These are phyloP conservation scores for Pulicaria dysenterica DNA, from an alignment of 129 eudicot genomes.

Conservation along the genomic window DNA sequence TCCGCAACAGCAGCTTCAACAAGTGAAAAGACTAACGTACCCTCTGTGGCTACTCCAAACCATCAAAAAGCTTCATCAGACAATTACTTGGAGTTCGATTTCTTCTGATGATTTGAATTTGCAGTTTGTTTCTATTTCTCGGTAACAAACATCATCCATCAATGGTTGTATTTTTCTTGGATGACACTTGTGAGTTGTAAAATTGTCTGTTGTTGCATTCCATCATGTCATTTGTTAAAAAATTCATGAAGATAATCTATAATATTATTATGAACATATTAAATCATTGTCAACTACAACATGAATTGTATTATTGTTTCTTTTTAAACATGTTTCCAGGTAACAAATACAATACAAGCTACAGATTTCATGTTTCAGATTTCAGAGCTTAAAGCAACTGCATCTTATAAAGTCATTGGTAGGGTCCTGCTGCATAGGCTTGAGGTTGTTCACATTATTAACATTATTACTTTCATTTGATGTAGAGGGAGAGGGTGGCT, in stretches of 20 bases:
- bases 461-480: neutral
- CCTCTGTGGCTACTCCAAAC: slow-evolving; percentile 39
- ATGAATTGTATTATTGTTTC: slow-evolving; percentile 9
- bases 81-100: slow-evolving; percentile 71
- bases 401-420: slow-evolving; percentile 34
- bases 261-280: slow-evolving; percentile 15
- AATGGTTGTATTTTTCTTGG: slow-evolving; percentile 32
- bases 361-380: slow-evolving; percentile 16
- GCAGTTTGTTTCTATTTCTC: slow-evolving; percentile 23
- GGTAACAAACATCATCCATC: neutral
- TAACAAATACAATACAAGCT: slow-evolving; percentile 19
- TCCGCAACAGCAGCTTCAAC: slow-evolving; percentile 32
- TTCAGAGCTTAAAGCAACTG: slow-evolving; percentile 56
- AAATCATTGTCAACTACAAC: slow-evolving; percentile 17
- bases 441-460: neutral
- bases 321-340: neutral
- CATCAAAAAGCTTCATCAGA: slow-evolving; percentile 56
- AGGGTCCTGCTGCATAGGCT: slow-evolving; percentile 12
- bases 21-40: slow-evolving; percentile 43
- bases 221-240: slow-evolving; percentile 33
- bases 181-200: slow-evolving; percentile 39
- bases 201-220: slow-evolving; percentile 32
- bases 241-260: slow-evolving; percentile 23
- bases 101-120: slow-evolving; percentile 43
- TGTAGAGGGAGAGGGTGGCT: slow-evolving; percentile 29